Conservation (phyloP, 176 grass and related monocot genomes). For the Areca catechu region DNA sequence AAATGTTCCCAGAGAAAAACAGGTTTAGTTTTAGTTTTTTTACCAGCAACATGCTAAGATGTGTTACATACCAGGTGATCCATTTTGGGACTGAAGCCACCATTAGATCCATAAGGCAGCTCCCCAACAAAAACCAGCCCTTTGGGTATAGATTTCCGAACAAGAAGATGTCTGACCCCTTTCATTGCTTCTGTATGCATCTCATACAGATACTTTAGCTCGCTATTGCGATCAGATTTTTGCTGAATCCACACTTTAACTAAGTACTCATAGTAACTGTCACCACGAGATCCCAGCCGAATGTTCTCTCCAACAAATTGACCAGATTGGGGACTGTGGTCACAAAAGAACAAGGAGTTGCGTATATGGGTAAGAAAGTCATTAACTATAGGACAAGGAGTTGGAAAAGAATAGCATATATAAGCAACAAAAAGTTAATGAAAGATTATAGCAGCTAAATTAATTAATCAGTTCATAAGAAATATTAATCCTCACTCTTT, state of each 20-base stretch:
- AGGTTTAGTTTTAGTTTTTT: too few relatives aligned
- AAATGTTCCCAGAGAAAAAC: too few relatives aligned
- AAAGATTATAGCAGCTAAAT: too few relatives aligned
- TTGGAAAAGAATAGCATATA: neutral
- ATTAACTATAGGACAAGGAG: conserved; percentile 1
- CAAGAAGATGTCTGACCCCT: conserved; percentile 89
- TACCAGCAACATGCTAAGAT: neutral
- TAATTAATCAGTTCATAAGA: too few relatives aligned
- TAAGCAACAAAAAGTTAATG: neutral
- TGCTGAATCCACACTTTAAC: conserved; percentile 94
- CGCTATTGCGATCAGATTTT: conserved; percentile 43
- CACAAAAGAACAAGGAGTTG: conserved; percentile 25
- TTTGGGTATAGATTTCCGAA: conserved; percentile 81
- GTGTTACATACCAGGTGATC: conserved; percentile 80
- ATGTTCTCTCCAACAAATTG: conserved; percentile 94
- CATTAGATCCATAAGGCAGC: conserved; percentile 61
- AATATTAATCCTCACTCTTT: too few relatives aligned
- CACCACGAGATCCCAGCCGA: conserved; percentile 87
- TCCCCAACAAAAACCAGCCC: conserved; percentile 90
- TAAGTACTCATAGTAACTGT: conserved; percentile 98
- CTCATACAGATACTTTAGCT: conserved; percentile 74
- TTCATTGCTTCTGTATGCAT: conserved; percentile 91
- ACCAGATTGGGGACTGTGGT: conserved; percentile 70
- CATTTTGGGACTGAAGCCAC: conserved; percentile 94
- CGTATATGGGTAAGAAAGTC: neutral